These are phyloP conservation scores for Syncephalastrum monosporum DNA, from an alignment of 371 early-diverging fungal genomes.

Conservation along the genomic window DNA sequence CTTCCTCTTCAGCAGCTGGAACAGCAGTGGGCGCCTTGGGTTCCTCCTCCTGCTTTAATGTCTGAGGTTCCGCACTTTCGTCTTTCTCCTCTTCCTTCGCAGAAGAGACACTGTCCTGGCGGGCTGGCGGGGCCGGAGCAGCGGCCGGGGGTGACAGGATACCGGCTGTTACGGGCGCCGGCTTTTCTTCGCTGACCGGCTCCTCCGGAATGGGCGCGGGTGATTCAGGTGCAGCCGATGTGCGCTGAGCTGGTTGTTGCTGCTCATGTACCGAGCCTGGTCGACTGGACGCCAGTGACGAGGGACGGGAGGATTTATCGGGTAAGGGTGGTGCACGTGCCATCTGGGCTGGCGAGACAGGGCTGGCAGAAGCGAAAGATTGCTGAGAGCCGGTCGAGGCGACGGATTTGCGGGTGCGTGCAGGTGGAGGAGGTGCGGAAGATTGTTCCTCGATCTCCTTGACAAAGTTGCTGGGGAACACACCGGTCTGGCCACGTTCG, in stretches of 20 bases:
- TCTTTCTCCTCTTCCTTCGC: constrained; percentile 12
- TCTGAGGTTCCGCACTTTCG: not conserved
- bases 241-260: not conserved
- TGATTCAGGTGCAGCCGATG: constrained; percentile 2
- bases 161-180: constrained; percentile 1
- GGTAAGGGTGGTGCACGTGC: constrained; percentile 17
- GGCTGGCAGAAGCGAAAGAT: constrained; percentile 12
- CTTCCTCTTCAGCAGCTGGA: constrained; percentile 3
- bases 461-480: constrained; percentile 62
- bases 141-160: not conserved
- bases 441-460: constrained; percentile 52
- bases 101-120: constrained; percentile 1
- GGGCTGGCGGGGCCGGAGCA: constrained; percentile 4
- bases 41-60: constrained; percentile 4
- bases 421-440: constrained; percentile 38
- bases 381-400: constrained; percentile 21
- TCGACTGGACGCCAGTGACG: constrained; percentile 14
- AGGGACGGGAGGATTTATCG: constrained; percentile 13
- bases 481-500: constrained; percentile 55
- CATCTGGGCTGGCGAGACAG: constrained; percentile 7
- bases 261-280: constrained; percentile 16
- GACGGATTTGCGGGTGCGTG: constrained; percentile 31
- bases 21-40: not conserved
- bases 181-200: not conserved
- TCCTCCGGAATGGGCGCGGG: constrained; percentile 28